Base-by-base conservation (phyloP, 2,329 filamentous ascomycete genomes). In the Bertia moriformis region DNA sequence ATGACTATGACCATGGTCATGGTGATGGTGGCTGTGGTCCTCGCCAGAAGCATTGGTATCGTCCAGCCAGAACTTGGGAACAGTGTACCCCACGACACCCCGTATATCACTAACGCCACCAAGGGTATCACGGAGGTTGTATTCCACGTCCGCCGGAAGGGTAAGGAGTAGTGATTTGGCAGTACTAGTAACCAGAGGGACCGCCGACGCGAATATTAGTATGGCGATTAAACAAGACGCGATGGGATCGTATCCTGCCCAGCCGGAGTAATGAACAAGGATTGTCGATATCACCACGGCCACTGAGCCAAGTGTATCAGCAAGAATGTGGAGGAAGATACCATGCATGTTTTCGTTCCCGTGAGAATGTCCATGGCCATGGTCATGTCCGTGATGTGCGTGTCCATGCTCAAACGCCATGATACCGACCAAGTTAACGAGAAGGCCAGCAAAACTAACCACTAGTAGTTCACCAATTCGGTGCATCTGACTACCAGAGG, bases 341-440 rank as follows among this genome's bases (percentile, higher is more conserved):
- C 77, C 77, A 48, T 78, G 73, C 74, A 82, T 80, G 47, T 82
- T 82, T 46, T 82, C 77, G 47, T 78, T 78, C 18, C 53, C 58
- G 41, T 65, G 60, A n/a, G 53, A 55, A 41, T 64, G 58, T 3
- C 53, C 56, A 42, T 65, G 53, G 15, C 45, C 45, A 46, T 63
- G 62, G 17, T 46, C 57, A 48, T 71, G 66, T 2, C 50, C 55
- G 49, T 70, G 69, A 5, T 58, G 63, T 48, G 82, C 75, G 29
- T 75, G 73, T 46, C 84, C 73, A 45, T 75, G 73, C 0, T 74
- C 78, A 53, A 94, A 94, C 1, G 85, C 83, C 53, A 83, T 79
- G 54, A 98, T 87, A 4, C 91, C 91, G 3, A 96, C 78, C 45
- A 96, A 67, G 52, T 98, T 98, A 39, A 98, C 89, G 2, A 85